Evolutionary conservation across 2,329 filamentous ascomycete species (phyloP).

Genomic region (Calonectria hongkongensis): DNA sequence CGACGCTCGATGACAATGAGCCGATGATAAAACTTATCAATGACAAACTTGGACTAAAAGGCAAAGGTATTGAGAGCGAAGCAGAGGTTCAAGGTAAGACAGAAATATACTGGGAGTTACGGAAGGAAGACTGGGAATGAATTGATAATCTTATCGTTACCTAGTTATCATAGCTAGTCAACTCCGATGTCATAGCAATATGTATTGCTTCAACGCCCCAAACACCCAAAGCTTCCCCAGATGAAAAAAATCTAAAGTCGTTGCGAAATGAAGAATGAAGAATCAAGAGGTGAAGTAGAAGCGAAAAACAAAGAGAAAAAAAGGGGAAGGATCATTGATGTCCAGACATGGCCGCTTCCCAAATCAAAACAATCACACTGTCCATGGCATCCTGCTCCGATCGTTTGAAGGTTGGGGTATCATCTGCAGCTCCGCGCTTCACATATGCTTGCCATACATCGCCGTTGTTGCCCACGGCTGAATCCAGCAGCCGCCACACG

Average conservation of each 20-base stretch:
- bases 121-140: conserved; percentile 31
- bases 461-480: conserved; percentile 58
- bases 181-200: conserved; percentile 28
- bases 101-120: conserved; percentile 38
- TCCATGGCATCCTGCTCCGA: conserved; percentile 46
- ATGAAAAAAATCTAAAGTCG: not conserved
- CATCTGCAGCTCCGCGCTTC: conserved; percentile 53
- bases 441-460: conserved; percentile 69
- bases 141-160: conserved; percentile 36
- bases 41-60: conserved; percentile 21
- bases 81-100: conserved; percentile 20
- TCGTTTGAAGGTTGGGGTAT: conserved; percentile 45
- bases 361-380: conserved; percentile 54
- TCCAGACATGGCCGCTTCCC: conserved; percentile 48
- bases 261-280: conserved; percentile 12
- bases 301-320: not conserved
- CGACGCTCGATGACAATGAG: conserved; percentile 32
- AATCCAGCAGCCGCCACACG: conserved; percentile 66
- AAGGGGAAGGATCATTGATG: conserved; percentile 17
- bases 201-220: conserved; percentile 21
- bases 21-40: conserved; percentile 24
- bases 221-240: conserved; percentile 29
- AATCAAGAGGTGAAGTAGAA: conserved; percentile 7
- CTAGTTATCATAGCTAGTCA: conserved; percentile 31
- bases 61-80: conserved; percentile 9